Evolutionary conservation across 768 basidiomycete species (phyloP).

Genomic region (Mycena galopus): DNA sequence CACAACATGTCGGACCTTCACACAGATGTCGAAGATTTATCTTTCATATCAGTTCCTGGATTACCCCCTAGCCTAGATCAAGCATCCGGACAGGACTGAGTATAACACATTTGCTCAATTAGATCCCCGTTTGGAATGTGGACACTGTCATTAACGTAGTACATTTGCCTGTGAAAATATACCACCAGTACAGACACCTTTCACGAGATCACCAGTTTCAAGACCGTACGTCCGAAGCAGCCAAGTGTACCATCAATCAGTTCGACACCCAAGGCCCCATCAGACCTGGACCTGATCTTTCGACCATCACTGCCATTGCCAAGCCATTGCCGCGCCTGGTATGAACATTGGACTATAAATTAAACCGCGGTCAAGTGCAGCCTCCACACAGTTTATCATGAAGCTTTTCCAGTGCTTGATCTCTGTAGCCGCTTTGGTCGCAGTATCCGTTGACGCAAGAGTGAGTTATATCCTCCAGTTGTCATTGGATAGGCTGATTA

Average conservation of each 20-base stretch:
- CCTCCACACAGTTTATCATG: conserved; percentile 11
- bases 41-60: conserved; percentile 9
- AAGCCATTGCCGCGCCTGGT: too few relatives aligned
- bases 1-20: too few relatives aligned
- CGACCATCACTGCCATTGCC: conserved; percentile 18
- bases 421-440: background rate
- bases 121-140: background rate
- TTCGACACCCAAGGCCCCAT: conserved; percentile 17
- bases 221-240: conserved; percentile 11
- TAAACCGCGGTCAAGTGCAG: conserved; percentile 21
- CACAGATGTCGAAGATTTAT: conserved; percentile 11
- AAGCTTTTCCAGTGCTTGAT: background rate
- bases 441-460: background rate
- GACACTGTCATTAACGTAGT: background rate
- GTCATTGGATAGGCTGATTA: conserved; percentile 12
- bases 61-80: conserved; percentile 6
- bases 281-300: conserved; percentile 16
- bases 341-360: conserved; percentile 22
- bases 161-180: conserved; percentile 2
- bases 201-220: conserved; percentile 13
- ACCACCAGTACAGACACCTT: conserved; percentile 11
- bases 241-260: conserved; percentile 10
- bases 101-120: background rate
- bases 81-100: conserved; percentile 1
- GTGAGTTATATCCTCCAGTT: background rate